A percentile compares a stretch with the other conserved stretches of the same genome.
phyloP scores from a whole-genome alignment of 1,139 yeast species.

The Candida glucosophila region DNA sequence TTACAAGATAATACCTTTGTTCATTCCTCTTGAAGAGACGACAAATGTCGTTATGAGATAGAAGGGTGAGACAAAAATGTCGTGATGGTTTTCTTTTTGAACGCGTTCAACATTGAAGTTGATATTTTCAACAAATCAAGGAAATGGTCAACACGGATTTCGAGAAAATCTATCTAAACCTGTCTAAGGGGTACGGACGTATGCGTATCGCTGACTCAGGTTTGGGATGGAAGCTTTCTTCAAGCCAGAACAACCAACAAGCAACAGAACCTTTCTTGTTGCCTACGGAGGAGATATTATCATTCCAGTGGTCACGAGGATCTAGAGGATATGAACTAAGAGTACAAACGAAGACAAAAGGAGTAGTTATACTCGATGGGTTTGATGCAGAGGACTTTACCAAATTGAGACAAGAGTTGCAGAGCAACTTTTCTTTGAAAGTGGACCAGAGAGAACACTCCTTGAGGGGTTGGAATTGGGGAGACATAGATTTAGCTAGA shows the following conservation, averaged over 20 bases:
- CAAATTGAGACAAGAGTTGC: constrained; percentile 74
- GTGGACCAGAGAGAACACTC: constrained; percentile 87
- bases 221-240: constrained; percentile 83
- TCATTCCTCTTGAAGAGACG: too few species aligned
- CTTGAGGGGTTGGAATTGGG: constrained; percentile 99
- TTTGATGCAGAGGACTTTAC: constrained; percentile 79
- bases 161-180: constrained; percentile 83
- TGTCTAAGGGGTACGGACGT: constrained; percentile 75
- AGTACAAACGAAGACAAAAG: constrained; percentile 80
- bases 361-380: constrained; percentile 85
- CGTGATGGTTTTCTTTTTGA: too few species aligned
- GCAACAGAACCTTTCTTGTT: constrained; percentile 70
- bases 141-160: constrained; percentile 55
- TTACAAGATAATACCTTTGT: too few species aligned
- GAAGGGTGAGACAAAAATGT: too few species aligned
- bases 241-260: constrained; percentile 27
- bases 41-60: too few species aligned
- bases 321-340: constrained; percentile 86
- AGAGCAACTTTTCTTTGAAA: constrained; percentile 61
- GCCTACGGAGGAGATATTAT: constrained; percentile 74
- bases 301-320: constrained; percentile 89
- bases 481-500: constrained; percentile 84
- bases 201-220: constrained; percentile 94
- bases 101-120: too few species aligned
- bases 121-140: too few species aligned